Base-by-base conservation (phyloP, 2,329 filamentous ascomycete genomes). In the Apiospora pterosperma region DNA sequence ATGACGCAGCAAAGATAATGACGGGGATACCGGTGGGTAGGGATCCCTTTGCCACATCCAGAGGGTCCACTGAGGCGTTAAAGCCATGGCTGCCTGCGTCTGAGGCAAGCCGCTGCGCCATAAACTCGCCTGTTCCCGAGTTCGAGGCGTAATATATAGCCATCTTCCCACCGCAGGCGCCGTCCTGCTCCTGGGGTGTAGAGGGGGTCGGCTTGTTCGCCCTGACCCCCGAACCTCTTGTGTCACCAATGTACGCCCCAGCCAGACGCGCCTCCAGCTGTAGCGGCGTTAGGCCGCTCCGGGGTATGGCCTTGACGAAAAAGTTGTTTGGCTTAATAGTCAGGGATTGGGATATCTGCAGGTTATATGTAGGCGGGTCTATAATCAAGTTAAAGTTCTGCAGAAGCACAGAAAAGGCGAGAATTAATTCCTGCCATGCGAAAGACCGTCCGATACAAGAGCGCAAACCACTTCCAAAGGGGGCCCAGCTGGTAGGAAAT, bases 121-220 rank as follows among this genome's bases (percentile, higher is more conserved):
- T 81, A 1, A 87, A 82, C 74, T 93, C 89, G 73, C 91, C 93
- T 1, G 91, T 93, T 0, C 91, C 91, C 2, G 87, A 88, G 72
- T 92, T 92, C 21, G 88, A 91, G 2, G 91, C 91, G 71, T 91
- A 93, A 52, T 89, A 84, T 23, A 94, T 84, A n/a, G 84, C 84
- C 67, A 94, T 75, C 0, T 81, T 82, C 65, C 79, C 79, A 28
- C 76, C 76, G n/a, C n/a, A n/a, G n/a, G n/a, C n/a, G n/a, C n/a
- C n/a, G n/a, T n/a, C n/a, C n/a, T n/a, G n/a, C n/a, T n/a, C n/a
- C n/a, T n/a, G n/a, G n/a, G n/a, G n/a, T n/a, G n/a, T n/a, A n/a
- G n/a, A n/a, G n/a, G n/a, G n/a, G n/a, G n/a, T n/a, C n/a, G n/a
- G n/a, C n/a, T n/a, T n/a, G n/a, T n/a, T n/a, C n/a, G n/a, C n/a